Base-by-base conservation (phyloP, 768 basidiomycete genomes). In the Lactarius hatsudake region DNA sequence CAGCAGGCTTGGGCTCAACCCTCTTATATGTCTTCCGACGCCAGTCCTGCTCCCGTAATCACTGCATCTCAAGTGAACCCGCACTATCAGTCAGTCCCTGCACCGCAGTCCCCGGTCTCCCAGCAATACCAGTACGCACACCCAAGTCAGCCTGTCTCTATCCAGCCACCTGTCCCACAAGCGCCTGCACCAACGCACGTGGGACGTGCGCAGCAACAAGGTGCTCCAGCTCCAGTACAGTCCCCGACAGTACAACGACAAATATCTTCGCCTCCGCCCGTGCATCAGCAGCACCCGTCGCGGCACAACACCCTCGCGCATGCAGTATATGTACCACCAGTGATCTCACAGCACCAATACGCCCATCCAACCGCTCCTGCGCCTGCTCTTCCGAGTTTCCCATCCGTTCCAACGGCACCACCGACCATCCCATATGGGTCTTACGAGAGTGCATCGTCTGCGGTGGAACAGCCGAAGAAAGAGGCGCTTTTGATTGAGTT, bases 91-190 rank as follows among this genome's bases (percentile, higher is more conserved):
- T 72, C 67, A 9, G 69, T 70, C 2, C 72, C 76, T 6, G 71
- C 58, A 18, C 38, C 58, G 9, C 62, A 63, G 9, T 54, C 68
- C 7, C 43, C 61, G 23, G 28, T 42, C 38, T 55, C 51, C 15
- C 61, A 59, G 36, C 68, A 69, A 20, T 67, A 73, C 34, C 76
- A 75, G 61, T 71, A 75, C 30, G 71, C 71, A 12, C 73, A 71
- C 48, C 75, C 79, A 62, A 68, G 73, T 43, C 76, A 75, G 6
- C 75, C 75, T 15, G 63, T 75, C 67, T 62, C 66, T 54, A 60
- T 67, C 67, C 70, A 73, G 58, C 62, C 72, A 48, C 53, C 69
- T 61, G 45, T 32, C 20, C 45, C 63, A 51, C 45, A 69, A 72
- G 69, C 73, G 63, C 72, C 38, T 73, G 72, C 34, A 13, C 61